phyloP scores from a whole-genome alignment of 129 eudicot species.

The Flaveria trinervia region DNA sequence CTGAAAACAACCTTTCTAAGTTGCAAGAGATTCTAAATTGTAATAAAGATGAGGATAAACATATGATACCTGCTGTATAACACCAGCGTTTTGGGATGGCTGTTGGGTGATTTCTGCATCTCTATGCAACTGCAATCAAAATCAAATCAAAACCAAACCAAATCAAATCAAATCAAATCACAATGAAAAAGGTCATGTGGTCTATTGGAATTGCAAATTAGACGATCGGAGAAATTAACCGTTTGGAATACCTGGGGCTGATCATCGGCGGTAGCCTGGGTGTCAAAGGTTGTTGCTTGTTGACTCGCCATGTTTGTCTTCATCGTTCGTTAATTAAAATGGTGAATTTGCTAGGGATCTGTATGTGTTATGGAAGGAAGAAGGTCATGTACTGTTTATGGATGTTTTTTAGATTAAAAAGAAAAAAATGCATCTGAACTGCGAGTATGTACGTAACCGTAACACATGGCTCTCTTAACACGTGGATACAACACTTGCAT shows the following conservation, averaged over 20 bases:
- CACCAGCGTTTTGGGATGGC: conserved; percentile 23
- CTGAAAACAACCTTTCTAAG: too few relatives aligned
- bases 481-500: neutral
- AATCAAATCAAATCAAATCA: too few relatives aligned
- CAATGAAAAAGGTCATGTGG: neutral
- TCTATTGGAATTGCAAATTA: conserved; percentile 5
- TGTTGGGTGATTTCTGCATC: conserved; percentile 33
- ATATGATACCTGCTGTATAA: conserved; percentile 33
- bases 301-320: conserved; percentile 22
- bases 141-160: too few relatives aligned
- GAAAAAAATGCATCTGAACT: too few relatives aligned
- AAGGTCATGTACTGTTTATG: neutral
- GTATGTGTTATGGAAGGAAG: neutral
- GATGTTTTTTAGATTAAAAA: too few relatives aligned
- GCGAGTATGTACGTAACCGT: too few relatives aligned
- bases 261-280: conserved; percentile 23
- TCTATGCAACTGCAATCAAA: conserved; percentile 29
- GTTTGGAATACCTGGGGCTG: conserved; percentile 27
- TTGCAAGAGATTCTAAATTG: too few relatives aligned
- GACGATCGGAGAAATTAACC: neutral
- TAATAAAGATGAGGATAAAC: too few relatives aligned
- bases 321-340: neutral
- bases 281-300: conserved; percentile 20
- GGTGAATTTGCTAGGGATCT: neutral
- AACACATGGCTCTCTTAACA: neutral